Conservation (phyloP, 768 basidiomycete genomes). For the Baorangia bicolor region DNA sequence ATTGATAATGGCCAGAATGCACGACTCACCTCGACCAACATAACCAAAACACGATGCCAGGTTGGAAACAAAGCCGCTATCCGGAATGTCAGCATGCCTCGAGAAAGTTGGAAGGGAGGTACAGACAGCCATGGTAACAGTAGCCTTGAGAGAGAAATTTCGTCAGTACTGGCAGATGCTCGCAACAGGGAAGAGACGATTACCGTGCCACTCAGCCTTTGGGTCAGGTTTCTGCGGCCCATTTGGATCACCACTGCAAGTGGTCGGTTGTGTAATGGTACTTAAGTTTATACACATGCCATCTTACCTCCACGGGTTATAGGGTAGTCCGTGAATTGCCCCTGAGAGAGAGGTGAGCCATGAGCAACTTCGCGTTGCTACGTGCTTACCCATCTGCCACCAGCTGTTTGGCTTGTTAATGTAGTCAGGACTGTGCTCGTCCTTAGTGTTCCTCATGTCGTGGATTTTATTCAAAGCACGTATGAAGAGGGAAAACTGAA, state of each 20-base stretch:
- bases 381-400: conserved; percentile 19
- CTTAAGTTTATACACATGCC: too few relatives aligned
- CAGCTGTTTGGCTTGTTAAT: conserved; percentile 19
- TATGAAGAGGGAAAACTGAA: conserved; percentile 21
- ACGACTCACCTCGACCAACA: conserved; percentile 14
- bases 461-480: conserved; percentile 8
- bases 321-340: conserved; percentile 19
- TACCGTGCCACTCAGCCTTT: conserved; percentile 11
- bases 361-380: neutral
- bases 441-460: neutral
- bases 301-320: conserved; percentile 9
- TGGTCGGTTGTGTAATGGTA: neutral
- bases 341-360: conserved; percentile 1
- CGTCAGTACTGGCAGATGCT: neutral
- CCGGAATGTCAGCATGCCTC: neutral
- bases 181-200: neutral
- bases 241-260: conserved; percentile 17
- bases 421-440: conserved; percentile 1
- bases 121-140: conserved; percentile 21
- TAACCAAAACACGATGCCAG: conserved; percentile 17
- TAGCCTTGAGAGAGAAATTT: conserved; percentile 9
- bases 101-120: neutral
- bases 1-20: neutral
- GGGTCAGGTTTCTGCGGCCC: conserved; percentile 7
- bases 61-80: conserved; percentile 23